Base-by-base conservation (phyloP, 1,139 yeast species). In the Yamadazyma diospyri region DNA sequence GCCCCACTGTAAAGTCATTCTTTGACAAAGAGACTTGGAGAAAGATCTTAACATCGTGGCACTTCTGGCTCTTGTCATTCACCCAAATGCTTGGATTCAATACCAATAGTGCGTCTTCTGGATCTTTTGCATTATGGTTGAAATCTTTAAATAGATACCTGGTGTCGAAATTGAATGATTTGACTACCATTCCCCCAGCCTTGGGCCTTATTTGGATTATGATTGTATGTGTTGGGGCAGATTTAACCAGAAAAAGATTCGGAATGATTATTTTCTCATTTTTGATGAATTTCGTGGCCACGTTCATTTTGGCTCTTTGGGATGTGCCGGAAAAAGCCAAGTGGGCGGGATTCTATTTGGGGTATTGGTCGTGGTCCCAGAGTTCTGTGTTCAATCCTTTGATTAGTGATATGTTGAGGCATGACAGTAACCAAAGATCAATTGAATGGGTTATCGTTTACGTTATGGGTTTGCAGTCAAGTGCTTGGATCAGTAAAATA, bases 191-290 rank as follows among this genome's bases (percentile, higher is more conserved):
- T 12, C 65, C 78, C 1, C 76, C 79, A 1, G 79, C 72, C 1
- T 51, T 75, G 11, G 80, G 80, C 30, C 56, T 76, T 23, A 38
- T 71, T 5, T 74, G 69, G 58, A 53, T 77, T 29, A 41, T 64
- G 12, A 42, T 70, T 14, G 59, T 65, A 7, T 51, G 60, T 39
- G 42, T 49, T 29, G 57, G 57, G n/a, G 61, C 61, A 1, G 61
- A 57, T 40, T 23, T 55, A 23, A 52, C 58, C 15, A 45, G 53
- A 13, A 54, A 51, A 34, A 40, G 63, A 25, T 57, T 55, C 43
- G 52, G 46, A 5, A 43, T 53, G 36, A 52, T 55, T 23, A 39
- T 49, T 29, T 50, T 56, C 26, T 53, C 61, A 26, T 45, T 44
- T 40, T 23, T 58, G 11, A 42, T 64, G 51, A 59, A 58, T 35